A percentile compares a stretch with the other conserved stretches of the same genome.
Conservation (phyloP, 768 basidiomycete genomes). For the Pleurotus platypus region DNA sequence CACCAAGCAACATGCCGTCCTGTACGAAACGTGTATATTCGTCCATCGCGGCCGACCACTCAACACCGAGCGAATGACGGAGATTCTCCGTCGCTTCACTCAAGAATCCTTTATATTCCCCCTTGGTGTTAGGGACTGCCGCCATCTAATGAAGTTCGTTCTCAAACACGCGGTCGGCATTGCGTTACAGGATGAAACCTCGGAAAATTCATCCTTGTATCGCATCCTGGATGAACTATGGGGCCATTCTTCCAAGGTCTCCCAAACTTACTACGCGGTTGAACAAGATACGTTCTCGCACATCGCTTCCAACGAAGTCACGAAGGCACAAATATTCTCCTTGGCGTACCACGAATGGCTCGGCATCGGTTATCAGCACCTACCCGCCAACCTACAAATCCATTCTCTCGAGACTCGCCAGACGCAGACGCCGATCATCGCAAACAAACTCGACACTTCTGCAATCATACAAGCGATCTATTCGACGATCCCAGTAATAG, state of each 20-base stretch:
- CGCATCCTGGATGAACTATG: neutral
- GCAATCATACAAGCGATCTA: too few relatives aligned
- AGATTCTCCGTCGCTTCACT: neutral
- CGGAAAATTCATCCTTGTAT: neutral
- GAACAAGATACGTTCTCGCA: neutral
- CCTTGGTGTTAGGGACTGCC: neutral
- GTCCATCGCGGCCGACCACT: neutral
- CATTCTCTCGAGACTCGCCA: too few relatives aligned
- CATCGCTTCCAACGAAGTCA: neutral
- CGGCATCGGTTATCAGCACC: neutral
- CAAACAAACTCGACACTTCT: too few relatives aligned
- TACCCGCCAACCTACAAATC: too few relatives aligned
- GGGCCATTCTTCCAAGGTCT: neutral
- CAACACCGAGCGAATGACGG: neutral
- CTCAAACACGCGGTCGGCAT: neutral
- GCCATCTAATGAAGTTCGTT: constrained; percentile 1
- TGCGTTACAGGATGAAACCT: neutral
- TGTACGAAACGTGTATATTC: constrained; percentile 4
- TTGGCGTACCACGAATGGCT: neutral
- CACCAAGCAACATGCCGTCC: neutral
- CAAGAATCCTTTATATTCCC: neutral
- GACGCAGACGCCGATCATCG: too few relatives aligned
- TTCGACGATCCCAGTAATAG: too few relatives aligned
- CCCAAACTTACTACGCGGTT: neutral
- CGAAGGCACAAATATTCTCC: neutral